These are phyloP conservation scores for Sugiyamaella castrensis DNA, from an alignment of 1,139 yeast genomes.

Conservation along the genomic window DNA sequence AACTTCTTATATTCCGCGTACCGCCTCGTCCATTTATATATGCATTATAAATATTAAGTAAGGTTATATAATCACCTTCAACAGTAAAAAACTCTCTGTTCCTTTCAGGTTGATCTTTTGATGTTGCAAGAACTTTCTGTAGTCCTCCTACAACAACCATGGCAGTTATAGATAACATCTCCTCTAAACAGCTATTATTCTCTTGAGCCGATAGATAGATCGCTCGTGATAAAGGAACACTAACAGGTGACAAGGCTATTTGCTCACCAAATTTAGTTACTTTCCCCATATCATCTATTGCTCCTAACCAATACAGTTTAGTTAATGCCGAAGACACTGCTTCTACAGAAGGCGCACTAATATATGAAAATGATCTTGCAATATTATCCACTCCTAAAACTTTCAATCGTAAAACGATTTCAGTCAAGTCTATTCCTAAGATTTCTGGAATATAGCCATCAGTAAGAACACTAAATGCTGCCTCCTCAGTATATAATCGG, in stretches of 20 bases:
- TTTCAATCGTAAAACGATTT: constrained; percentile 75
- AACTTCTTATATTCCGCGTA: constrained; percentile 6
- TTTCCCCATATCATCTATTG: constrained; percentile 77
- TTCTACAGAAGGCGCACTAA: constrained; percentile 88
- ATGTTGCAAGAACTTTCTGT: constrained; percentile 69
- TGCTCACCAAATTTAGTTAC: constrained; percentile 66
- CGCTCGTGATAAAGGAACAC: constrained; percentile 21
- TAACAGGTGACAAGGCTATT: constrained; percentile 85
- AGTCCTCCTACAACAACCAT: constrained; percentile 69
- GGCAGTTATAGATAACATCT: constrained; percentile 74
- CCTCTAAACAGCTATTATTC: constrained; percentile 58
- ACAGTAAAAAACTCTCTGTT: constrained; percentile 68
- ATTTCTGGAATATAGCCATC: constrained; percentile 84
- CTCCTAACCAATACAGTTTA: constrained; percentile 55
- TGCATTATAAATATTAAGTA: constrained; percentile 74
- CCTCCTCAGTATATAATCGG: constrained; percentile 82
- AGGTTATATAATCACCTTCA: constrained; percentile 85
- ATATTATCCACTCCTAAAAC: constrained; percentile 82
- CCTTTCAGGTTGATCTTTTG: constrained; percentile 54
- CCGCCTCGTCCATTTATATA: constrained; percentile 43
- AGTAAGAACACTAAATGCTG: constrained; percentile 57
- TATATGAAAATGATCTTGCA: constrained; percentile 74
- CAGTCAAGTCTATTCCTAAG: constrained; percentile 69
- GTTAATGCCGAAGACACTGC: constrained; percentile 68
- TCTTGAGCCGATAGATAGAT: constrained; percentile 18